These are phyloP conservation scores for Rosa multiflora DNA, from an alignment of 306 rosid species.

Conservation along the genomic window DNA sequence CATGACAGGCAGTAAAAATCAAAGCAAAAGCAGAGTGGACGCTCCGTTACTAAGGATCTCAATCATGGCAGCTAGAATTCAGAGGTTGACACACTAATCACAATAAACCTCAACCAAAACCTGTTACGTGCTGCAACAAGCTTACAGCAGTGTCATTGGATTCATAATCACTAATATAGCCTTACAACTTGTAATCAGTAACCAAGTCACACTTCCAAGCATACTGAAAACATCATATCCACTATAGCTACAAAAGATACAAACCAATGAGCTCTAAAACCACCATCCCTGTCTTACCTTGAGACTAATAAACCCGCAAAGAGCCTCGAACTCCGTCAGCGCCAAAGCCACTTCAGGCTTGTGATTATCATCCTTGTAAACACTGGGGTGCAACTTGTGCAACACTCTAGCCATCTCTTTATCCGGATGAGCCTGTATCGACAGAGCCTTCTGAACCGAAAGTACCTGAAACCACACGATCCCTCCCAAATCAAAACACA, in stretches of 20 bases:
- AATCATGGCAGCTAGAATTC: not conserved
- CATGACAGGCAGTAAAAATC: not conserved
- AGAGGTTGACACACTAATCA: not conserved
- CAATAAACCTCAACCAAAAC: not conserved
- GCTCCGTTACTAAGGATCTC: not conserved
- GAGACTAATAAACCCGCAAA: conserved; percentile 40
- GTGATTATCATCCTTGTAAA: conserved; percentile 40
- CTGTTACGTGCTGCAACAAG: not conserved
- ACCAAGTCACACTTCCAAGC: no score
- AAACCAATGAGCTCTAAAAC: not conserved
- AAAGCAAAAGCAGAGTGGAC: not conserved
- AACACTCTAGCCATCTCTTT: conserved; percentile 36
- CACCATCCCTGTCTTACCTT: conserved; percentile 20
- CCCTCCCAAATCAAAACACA: not conserved
- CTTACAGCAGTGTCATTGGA: not conserved
- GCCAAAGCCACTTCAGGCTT: conserved; percentile 50
- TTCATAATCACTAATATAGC: no score
- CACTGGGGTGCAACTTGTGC: conserved; percentile 34
- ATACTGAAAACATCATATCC: no score
- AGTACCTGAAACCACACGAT: conserved; percentile 31
- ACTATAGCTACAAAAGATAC: no score
- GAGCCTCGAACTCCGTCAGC: conserved; percentile 42
- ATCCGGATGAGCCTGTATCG: conserved; percentile 50
- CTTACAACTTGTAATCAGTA: no score
- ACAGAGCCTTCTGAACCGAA: conserved; percentile 36